Evolutionary conservation across 164 flowering plant genomes (phyloP).

Genomic region (Dillenia suffruticosa): DNA sequence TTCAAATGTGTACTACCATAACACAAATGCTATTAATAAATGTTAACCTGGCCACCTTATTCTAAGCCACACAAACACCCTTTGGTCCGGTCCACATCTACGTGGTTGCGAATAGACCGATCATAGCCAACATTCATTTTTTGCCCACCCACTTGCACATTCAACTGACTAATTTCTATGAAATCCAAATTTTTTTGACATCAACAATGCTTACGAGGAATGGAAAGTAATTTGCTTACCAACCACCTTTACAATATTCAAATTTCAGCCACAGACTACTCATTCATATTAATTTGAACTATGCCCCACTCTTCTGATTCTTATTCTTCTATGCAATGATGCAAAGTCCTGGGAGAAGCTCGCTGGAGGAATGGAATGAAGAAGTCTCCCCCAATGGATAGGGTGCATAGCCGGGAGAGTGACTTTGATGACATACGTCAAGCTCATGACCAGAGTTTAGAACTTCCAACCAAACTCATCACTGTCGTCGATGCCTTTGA

Average conservation of each 20-base stretch:
- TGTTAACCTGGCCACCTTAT: neutral
- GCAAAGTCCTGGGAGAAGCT: slow-evolving; percentile 3
- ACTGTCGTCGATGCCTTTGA: slow-evolving; percentile 31
- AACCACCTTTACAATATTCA: slow-evolving; percentile 10
- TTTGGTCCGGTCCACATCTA: slow-evolving; percentile 11
- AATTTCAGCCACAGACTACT: slow-evolving; percentile 52
- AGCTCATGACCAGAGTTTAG: slow-evolving; percentile 26
- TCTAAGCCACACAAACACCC: slow-evolving; percentile 21
- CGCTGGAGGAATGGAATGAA: slow-evolving; percentile 11
- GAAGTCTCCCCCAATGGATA: slow-evolving; percentile 15
- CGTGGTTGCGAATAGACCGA: slow-evolving; percentile 18
- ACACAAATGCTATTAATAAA: no score
- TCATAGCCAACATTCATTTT: slow-evolving; percentile 13
- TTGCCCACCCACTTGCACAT: neutral
- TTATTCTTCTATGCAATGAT: neutral
- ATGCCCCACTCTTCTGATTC: slow-evolving; percentile 14
- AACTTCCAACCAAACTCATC: slow-evolving; percentile 26
- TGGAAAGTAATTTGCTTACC: slow-evolving; percentile 19
- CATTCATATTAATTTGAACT: slow-evolving; percentile 35
- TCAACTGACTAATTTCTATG: neutral
- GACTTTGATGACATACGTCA: slow-evolving; percentile 19
- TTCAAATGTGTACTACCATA: no score
- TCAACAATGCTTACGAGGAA: slow-evolving; percentile 8
- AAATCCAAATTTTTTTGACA: slow-evolving; percentile 1
- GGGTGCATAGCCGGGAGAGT: slow-evolving; percentile 10